Evolutionary conservation across 768 basidiomycete genomes (phyloP).

Genomic region (Lentinula edodes): DNA sequence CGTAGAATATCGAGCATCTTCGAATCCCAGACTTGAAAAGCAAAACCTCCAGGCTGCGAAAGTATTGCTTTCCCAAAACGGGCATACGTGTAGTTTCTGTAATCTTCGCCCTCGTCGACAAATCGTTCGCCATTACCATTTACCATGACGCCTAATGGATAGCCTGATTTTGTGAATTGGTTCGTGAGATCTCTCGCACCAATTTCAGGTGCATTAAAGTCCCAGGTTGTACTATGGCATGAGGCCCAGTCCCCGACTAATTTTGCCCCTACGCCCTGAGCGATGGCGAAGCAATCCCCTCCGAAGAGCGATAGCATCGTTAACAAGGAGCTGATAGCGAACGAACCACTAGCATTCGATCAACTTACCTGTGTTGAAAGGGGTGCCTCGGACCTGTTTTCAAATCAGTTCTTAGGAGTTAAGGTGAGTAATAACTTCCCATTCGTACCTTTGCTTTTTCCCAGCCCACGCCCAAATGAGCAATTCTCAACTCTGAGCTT

Average conservation of each 20-base stretch:
- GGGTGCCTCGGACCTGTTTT: constrained; percentile 59
- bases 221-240: constrained; percentile 74
- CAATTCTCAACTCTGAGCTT: constrained; percentile 40
- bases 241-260: constrained; percentile 62
- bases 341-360: background rate
- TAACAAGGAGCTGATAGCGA: background rate
- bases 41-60: constrained; percentile 49
- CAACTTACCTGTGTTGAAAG: constrained; percentile 46
- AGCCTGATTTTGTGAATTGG: constrained; percentile 70
- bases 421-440: constrained; percentile 1
- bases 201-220: constrained; percentile 48
- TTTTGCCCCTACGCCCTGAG: constrained; percentile 43
- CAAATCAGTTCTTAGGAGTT: background rate
- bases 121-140: constrained; percentile 54
- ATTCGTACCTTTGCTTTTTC: constrained; percentile 43
- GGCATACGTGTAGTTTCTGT: constrained; percentile 69
- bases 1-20: constrained; percentile 39
- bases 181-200: constrained; percentile 60
- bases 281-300: constrained; percentile 55
- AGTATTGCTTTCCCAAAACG: constrained; percentile 60
- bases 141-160: constrained; percentile 67
- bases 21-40: constrained; percentile 63
- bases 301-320: background rate
- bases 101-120: constrained; percentile 68
- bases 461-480: constrained; percentile 58